Evolutionary conservation across 129 eudicot genomes (phyloP), one percentile per base, ranked within the genome.

Genomic region (Artemisia tridentata): DNA sequence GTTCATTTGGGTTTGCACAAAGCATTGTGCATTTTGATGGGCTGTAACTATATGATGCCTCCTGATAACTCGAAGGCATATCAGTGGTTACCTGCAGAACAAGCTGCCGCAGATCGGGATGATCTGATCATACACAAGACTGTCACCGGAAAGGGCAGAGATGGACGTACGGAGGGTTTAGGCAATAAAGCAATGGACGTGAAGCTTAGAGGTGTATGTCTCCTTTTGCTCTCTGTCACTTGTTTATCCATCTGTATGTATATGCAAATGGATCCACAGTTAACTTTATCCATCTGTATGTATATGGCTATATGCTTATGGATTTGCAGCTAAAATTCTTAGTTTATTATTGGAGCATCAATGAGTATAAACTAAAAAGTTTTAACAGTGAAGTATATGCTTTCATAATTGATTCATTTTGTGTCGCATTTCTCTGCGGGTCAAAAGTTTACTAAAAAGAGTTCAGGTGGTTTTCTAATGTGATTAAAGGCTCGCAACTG

Each of bases 151-250:
- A 89, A 89, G 83, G 83, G 86, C 79, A 84, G 79, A 78, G 96
- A 93, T 63, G 98, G 92, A 58, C 96, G 96, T 67, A 62, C 79
- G 79, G 97, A 93, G 84, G 96, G 98, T 76, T 70, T 93, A 78
- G 98, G 98, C 69, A 89, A 93, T 89, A 89, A 85, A 84, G 86
- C 86, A 34, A 83, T 89, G 90, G 96, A 93, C 76, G 78, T 59
- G 79, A 81, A 85, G 43, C 88, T 92, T 83, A 89, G 86, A 92
- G 98, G 98, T 92, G 89, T 59, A 59, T 45, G 11, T n/a, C 38
- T n/a, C 38, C 65, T 38, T 59, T 13, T 59, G 65, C 65, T 25
- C 29, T 25, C 10, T 13, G 11, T 59, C 27, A 21, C 65, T 25
- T 59, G 13, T 59, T 20, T 18, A 21, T 58, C 63, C 63, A 58